Evolutionary conservation across 2,329 filamentous ascomycete species (phyloP).

Genomic region (Aspergillus brasiliensis): DNA sequence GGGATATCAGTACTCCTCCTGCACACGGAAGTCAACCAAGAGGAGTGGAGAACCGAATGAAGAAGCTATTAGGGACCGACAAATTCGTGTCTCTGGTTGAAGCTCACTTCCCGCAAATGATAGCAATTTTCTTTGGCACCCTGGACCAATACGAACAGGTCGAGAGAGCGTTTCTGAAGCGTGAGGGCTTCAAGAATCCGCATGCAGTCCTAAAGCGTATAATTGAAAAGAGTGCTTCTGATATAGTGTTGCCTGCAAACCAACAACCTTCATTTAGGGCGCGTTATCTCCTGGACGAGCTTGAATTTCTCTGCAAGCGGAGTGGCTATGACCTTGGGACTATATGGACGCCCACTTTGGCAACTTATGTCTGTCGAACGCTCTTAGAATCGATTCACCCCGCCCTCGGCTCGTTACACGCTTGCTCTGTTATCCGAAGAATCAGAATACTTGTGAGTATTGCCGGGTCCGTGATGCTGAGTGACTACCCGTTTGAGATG

Average conservation of each 20-base stretch:
- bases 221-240: slow-evolving; percentile 66
- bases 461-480: slow-evolving; percentile 70
- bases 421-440: slow-evolving; percentile 83
- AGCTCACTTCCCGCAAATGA: slow-evolving; percentile 72
- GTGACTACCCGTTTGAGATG: slow-evolving; percentile 87
- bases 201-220: slow-evolving; percentile 69
- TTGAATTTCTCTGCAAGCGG: slow-evolving; percentile 75
- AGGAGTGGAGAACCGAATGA: slow-evolving; percentile 66
- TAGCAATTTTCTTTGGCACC: slow-evolving; percentile 73
- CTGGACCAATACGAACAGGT: slow-evolving; percentile 76
- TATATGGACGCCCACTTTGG: slow-evolving; percentile 76
- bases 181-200: slow-evolving; percentile 61
- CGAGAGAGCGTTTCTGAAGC: slow-evolving; percentile 66
- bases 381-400: slow-evolving; percentile 80
- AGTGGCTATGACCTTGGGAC: slow-evolving; percentile 64
- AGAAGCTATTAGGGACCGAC: slow-evolving; percentile 68
- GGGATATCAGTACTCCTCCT: slow-evolving; percentile 62
- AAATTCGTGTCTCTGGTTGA: slow-evolving; percentile 65
- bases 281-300: slow-evolving; percentile 72
- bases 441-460: slow-evolving; percentile 79
- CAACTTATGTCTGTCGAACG: slow-evolving; percentile 72
- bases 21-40: slow-evolving; percentile 49
- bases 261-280: slow-evolving; percentile 87
- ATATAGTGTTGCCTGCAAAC: slow-evolving; percentile 67
- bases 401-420: slow-evolving; percentile 81